Conservation (phyloP, 495 filamentous ascomycete genomes). For the Aspergillus ostianus region DNA sequence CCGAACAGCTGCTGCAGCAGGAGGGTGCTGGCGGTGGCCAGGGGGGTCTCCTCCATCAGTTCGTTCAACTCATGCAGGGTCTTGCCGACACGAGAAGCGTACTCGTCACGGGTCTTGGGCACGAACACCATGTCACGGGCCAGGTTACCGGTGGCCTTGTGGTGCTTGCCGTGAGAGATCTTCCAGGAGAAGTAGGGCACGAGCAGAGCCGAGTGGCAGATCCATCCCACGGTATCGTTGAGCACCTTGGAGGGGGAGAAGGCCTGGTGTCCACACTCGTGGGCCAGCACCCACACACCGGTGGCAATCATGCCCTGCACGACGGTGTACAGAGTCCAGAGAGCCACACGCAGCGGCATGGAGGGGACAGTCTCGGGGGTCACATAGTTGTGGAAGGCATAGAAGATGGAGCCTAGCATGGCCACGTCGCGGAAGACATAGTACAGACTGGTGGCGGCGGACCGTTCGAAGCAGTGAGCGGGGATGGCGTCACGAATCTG, state of each 20-base stretch:
- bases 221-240: conserved; percentile 84
- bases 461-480: conserved; percentile 64
- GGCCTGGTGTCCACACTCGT: conserved; percentile 74
- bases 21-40: conserved; percentile 69
- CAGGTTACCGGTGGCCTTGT: conserved; percentile 93
- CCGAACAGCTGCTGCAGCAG: conserved; percentile 83
- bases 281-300: conserved; percentile 69
- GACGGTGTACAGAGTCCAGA: conserved; percentile 63
- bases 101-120: conserved; percentile 77
- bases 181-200: conserved; percentile 94
- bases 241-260: conserved; percentile 78
- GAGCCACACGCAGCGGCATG: conserved; percentile 39
- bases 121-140: conserved; percentile 98
- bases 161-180: conserved; percentile 89
- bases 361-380: conserved; percentile 62
- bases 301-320: conserved; percentile 66
- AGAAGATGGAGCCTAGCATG: conserved; percentile 56
- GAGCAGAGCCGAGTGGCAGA: conserved; percentile 76
- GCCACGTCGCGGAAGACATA: conserved; percentile 64
- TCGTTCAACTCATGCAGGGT: conserved; percentile 77
- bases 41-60: conserved; percentile 91
- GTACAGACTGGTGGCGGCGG: conserved; percentile 54
- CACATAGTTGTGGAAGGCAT: conserved; percentile 63
- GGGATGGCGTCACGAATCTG: conserved; percentile 63
- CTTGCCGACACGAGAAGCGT: conserved; percentile 66